A percentile compares a stretch with the other conserved stretches of the same genome.
phyloP scores from a whole-genome alignment of 495 filamentous ascomycete genomes.

The Saxophila tyrrhenica region DNA sequence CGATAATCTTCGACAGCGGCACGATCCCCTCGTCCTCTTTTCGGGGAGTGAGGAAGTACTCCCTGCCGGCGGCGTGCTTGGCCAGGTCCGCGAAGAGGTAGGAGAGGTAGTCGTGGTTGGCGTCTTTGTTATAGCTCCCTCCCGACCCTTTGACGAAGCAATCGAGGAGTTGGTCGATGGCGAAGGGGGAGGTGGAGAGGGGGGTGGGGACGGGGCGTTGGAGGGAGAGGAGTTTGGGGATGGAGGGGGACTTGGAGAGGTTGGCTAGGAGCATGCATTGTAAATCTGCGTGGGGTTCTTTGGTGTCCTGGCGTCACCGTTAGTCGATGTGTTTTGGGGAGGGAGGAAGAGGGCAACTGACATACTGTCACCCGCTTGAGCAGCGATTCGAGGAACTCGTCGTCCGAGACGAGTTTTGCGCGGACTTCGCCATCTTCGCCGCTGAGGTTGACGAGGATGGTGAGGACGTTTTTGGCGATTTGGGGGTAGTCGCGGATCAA shows the following conservation, averaged over 20 bases:
- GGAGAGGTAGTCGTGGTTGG: constrained; percentile 81
- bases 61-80: constrained; percentile 55
- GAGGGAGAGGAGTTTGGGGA: constrained; percentile 54
- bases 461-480: constrained; percentile 86
- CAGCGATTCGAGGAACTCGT: constrained; percentile 65
- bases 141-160: constrained; percentile 87
- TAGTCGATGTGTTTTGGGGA: neutral
- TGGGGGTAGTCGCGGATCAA: constrained; percentile 71
- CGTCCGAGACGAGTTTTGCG: constrained; percentile 60
- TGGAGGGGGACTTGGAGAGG: constrained; percentile 61
- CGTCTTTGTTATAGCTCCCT: constrained; percentile 69
- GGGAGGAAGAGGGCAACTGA: constrained; percentile 25
- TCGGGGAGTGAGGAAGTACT: constrained; percentile 63
- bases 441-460: constrained; percentile 85
- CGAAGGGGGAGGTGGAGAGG: constrained; percentile 54
- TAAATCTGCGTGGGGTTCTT: constrained; percentile 69
- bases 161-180: constrained; percentile 84
- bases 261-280: constrained; percentile 90
- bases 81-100: constrained; percentile 91
- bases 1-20: constrained; percentile 73
- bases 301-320: constrained; percentile 35
- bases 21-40: constrained; percentile 62
- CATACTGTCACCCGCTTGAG: constrained; percentile 65
- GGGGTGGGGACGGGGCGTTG: constrained; percentile 49
- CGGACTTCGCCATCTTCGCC: constrained; percentile 58